Conservation (phyloP, 2,329 filamentous ascomycete species). For the Colletotrichum sojae region DNA sequence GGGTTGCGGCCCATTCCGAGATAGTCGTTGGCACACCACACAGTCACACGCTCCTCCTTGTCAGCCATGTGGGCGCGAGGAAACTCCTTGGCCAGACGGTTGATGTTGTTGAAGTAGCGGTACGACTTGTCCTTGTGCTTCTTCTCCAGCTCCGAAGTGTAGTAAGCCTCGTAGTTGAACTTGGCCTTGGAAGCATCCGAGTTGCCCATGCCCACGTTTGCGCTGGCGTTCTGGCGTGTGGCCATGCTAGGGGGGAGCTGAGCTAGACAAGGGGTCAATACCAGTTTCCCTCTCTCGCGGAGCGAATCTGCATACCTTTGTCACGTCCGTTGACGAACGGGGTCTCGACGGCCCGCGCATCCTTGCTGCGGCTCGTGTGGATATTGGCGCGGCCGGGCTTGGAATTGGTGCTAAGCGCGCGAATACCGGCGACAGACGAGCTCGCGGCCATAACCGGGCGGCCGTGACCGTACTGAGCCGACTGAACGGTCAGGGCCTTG, state of each 20-base stretch:
- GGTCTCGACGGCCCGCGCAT: conserved; percentile 82
- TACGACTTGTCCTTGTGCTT: conserved; percentile 99
- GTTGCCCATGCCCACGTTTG: conserved; percentile 43
- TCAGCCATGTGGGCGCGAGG: conserved; percentile 92
- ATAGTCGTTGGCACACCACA: conserved; percentile 99
- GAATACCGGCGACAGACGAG: conserved; percentile 63
- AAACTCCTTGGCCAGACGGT: conserved; percentile 95
- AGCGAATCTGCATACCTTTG: conserved; percentile 59
- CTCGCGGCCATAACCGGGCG: conserved; percentile 56
- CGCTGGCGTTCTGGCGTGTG: conserved; percentile 47
- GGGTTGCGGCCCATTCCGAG: conserved; percentile 96
- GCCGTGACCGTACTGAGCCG: conserved; percentile 67
- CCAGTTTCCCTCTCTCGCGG: neutral
- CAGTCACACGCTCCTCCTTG: conserved; percentile 88
- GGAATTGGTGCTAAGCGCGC: conserved; percentile 65
- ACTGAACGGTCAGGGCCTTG: conserved; percentile 93
- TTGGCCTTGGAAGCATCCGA: conserved; percentile 59
- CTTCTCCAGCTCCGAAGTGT: conserved; percentile 90
- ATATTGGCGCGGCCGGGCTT: conserved; percentile 78
- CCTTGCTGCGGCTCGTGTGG: conserved; percentile 84
- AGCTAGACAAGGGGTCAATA: conserved; percentile 48
- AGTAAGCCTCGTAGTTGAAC: conserved; percentile 95
- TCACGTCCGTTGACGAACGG: conserved; percentile 63
- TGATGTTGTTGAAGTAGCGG: conserved; percentile 99
- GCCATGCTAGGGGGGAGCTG: conserved; percentile 52